phyloP scores from a whole-genome alignment of 2,329 filamentous ascomycete genomes.

The Conoideocrella luteorostrata region DNA sequence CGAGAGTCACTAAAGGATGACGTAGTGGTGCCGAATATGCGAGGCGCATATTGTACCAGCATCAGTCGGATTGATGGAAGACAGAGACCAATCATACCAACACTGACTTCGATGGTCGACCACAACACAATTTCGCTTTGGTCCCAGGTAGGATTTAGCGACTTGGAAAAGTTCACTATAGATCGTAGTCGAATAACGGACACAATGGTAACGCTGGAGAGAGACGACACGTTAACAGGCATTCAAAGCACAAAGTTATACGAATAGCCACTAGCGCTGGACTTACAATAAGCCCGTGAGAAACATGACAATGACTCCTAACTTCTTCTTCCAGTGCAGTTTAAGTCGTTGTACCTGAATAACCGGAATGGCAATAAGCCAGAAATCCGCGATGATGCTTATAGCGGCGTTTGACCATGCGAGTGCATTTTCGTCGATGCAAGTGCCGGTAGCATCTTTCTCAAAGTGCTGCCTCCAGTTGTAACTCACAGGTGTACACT shows the following conservation, averaged over 20 bases:
- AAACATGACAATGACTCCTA: conserved; percentile 35
- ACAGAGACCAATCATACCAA: conserved; percentile 4
- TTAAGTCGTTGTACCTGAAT: conserved; percentile 27
- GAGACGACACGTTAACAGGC: not conserved
- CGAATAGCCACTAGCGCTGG: not conserved
- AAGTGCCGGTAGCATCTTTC: conserved; percentile 31
- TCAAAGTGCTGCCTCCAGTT: conserved; percentile 43
- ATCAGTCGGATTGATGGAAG: conserved; percentile 1
- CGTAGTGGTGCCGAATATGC: not conserved
- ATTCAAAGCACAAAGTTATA: not conserved
- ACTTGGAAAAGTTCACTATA: conserved; percentile 14
- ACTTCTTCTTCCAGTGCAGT: conserved; percentile 33
- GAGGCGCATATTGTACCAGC: not conserved
- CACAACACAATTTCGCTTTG: conserved; percentile 11
- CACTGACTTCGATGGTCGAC: conserved; percentile 13
- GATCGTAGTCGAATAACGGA: conserved; percentile 14
- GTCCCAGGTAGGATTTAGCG: conserved; percentile 16
- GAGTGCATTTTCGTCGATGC: conserved; percentile 36
- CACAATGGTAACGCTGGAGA: conserved; percentile 15
- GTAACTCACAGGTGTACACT: conserved; percentile 37
- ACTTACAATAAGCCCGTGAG: conserved; percentile 10
- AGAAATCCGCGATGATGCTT: conserved; percentile 39
- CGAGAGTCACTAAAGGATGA: not conserved
- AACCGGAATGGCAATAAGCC: conserved; percentile 39
- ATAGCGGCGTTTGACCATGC: conserved; percentile 39